Percentiles rank a stretch among this genome's conserved stretches.
Conservation (phyloP, 108 stramenopile species). For the Parmales sp. region DNA sequence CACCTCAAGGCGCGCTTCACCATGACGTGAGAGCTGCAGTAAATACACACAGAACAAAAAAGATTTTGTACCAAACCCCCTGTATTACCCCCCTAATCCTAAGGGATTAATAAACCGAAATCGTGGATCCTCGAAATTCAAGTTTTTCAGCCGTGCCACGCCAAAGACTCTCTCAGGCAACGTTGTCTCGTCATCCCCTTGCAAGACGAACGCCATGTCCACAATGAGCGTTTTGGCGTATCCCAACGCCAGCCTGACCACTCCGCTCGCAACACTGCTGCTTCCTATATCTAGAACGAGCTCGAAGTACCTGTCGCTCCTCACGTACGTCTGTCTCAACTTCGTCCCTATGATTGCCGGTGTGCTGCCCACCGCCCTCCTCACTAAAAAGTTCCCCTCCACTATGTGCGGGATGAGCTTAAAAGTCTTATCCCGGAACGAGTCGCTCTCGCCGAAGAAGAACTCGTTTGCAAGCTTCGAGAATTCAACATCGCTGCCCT, state of each 20-base stretch:
- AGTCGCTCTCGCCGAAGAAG: conserved; percentile 60
- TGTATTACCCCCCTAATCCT: too few species aligned
- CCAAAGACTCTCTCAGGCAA: conserved; percentile 80
- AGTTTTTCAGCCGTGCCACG: conserved; percentile 23
- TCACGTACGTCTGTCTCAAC: conserved; percentile 70
- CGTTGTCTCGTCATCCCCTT: conserved; percentile 64
- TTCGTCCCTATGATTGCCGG: conserved; percentile 89
- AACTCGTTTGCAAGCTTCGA: conserved; percentile 35
- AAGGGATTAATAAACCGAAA: background rate
- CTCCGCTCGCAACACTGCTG: conserved; percentile 65
- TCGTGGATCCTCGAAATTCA: background rate
- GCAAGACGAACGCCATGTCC: conserved; percentile 79
- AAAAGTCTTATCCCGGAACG: conserved; percentile 70
- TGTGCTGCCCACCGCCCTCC: conserved; percentile 74
- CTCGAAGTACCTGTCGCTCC: conserved; percentile 72
- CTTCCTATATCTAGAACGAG: conserved; percentile 74
- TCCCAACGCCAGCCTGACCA: conserved; percentile 61
- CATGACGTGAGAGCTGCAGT: too few species aligned
- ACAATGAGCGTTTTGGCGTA: conserved; percentile 79
- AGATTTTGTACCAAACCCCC: background rate
- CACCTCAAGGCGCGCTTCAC: too few species aligned
- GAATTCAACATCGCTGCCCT: background rate
- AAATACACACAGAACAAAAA: background rate
- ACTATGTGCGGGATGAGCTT: conserved; percentile 86
- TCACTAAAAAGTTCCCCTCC: conserved; percentile 84